phyloP scores from a whole-genome alignment of 164 flowering plant species.

The Berberis thunbergii region DNA sequence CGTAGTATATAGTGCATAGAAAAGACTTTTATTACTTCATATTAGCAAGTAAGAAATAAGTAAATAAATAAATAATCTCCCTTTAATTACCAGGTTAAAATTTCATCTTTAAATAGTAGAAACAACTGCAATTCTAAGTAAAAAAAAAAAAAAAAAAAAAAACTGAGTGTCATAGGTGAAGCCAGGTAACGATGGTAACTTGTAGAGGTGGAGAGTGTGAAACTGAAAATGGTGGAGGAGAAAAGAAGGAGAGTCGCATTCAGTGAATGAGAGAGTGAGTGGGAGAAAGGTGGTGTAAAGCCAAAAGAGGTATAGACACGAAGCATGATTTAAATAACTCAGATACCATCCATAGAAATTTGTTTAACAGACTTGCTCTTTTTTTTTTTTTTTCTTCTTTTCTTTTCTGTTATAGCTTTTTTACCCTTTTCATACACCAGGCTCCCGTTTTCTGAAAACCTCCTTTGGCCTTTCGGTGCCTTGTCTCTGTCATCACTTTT shows the following conservation, averaged over 20 bases:
- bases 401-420: not conserved
- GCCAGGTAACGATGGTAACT: no score
- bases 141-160: no score
- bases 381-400: no score
- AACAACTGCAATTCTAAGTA: no score
- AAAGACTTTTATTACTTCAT: no score
- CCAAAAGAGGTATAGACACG: slow-evolving; percentile 9
- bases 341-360: not conserved
- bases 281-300: not conserved
- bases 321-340: not conserved
- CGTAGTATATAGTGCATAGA: no score
- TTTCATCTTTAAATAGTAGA: no score
- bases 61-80: no score
- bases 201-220: not conserved
- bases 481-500: not conserved
- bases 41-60: no score
- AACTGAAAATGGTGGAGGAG: not conserved
- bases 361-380: not conserved
- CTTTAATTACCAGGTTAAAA: no score
- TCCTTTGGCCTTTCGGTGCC: slow-evolving; percentile 1
- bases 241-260: not conserved
- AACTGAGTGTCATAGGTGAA: no score
- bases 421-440: not conserved
- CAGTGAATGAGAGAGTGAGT: not conserved
- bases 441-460: not conserved